Conservation (phyloP, 2,329 filamentous ascomycete genomes). For the Fusarium vanettenii region DNA sequence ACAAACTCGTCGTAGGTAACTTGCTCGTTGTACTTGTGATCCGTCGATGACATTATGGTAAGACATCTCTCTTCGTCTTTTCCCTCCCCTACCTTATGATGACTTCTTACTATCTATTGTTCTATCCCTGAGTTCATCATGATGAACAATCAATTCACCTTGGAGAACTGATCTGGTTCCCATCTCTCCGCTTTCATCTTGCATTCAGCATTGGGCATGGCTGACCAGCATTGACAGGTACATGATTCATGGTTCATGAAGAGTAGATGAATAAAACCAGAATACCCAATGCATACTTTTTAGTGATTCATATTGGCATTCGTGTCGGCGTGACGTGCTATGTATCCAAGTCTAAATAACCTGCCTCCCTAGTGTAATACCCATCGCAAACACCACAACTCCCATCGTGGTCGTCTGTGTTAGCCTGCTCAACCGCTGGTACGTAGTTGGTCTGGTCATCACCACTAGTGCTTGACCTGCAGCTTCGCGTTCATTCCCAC, state of each 20-base stretch:
- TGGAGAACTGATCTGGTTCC: conserved; percentile 67
- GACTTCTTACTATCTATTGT: conserved; percentile 59
- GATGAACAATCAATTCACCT: conserved; percentile 68
- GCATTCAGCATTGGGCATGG: background rate
- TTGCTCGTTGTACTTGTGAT: background rate
- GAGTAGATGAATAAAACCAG: background rate
- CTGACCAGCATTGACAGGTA: conserved; percentile 20
- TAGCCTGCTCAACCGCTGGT: background rate
- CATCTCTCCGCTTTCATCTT: conserved; percentile 5
- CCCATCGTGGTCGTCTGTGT: background rate
- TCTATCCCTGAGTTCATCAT: conserved; percentile 64
- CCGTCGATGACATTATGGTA: conserved; percentile 13
- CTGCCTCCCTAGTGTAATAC: background rate
- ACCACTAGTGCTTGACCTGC: conserved; percentile 57
- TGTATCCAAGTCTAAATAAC: background rate
- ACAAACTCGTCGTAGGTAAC: conserved; percentile 25
- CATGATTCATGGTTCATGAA: background rate
- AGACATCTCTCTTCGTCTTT: conserved; percentile 7
- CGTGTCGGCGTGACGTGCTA: conserved; percentile 3
- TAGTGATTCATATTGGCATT: background rate
- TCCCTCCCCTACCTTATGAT: conserved; percentile 56
- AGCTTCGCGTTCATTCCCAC: conserved; percentile 89
- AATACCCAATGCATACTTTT: background rate
- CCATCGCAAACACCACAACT: background rate
- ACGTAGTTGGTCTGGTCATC: background rate